phyloP scores from a whole-genome alignment of 768 basidiomycete species.

The Lepiota brunneoincarnata region DNA sequence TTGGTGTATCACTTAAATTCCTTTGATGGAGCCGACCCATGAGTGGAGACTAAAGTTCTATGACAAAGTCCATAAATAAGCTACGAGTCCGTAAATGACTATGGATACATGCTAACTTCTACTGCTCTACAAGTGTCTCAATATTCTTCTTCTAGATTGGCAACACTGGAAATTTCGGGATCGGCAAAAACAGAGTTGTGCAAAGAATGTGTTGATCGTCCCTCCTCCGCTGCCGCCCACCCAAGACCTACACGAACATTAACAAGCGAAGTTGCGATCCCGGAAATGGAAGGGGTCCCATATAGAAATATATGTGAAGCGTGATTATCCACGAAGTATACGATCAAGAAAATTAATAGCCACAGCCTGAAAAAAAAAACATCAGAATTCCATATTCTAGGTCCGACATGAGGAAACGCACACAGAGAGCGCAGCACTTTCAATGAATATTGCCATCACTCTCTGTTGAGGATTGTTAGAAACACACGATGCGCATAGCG shows the following conservation, averaged over 20 bases:
- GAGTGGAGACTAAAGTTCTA: no score
- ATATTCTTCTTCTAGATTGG: no score
- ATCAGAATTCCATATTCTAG: background rate
- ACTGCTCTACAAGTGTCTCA: no score
- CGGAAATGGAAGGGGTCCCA: background rate
- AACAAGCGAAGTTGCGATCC: background rate
- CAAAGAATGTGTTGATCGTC: background rate
- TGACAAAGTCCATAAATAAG: no score
- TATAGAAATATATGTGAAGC: background rate
- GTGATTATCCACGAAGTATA: background rate
- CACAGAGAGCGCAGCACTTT: conserved; percentile 15
- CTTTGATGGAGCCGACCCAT: no score
- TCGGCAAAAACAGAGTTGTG: no score
- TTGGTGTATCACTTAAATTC: no score
- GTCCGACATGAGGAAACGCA: background rate
- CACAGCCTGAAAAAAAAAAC: background rate
- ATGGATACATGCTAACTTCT: no score
- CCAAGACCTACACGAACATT: background rate
- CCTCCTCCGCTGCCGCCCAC: conserved; percentile 3
- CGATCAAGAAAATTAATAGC: background rate
- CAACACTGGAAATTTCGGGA: background rate
- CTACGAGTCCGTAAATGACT: no score
- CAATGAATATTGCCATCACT: conserved; percentile 9
- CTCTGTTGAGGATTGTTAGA: background rate
- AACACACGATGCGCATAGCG: no score